Percentiles rank a stretch among this genome's conserved stretches.
Evolutionary conservation across 768 basidiomycete genomes (phyloP).

Genomic region (Lactarius sp.): DNA sequence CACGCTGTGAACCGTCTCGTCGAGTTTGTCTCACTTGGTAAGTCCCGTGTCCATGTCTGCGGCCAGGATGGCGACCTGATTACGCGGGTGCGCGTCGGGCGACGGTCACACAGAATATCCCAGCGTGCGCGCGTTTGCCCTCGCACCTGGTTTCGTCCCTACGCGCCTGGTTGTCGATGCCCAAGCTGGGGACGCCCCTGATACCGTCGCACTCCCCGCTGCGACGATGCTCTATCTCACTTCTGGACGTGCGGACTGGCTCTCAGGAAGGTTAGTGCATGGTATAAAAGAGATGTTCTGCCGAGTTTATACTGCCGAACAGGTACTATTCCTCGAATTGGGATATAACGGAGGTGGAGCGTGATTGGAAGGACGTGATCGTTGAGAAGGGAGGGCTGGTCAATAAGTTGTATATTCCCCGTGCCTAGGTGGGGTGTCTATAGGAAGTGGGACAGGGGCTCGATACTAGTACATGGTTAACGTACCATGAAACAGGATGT

Average conservation of each 20-base stretch:
- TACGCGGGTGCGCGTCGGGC: background rate
- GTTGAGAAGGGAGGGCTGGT: background rate
- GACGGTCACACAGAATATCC: constrained; percentile 4
- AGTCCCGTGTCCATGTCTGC: background rate
- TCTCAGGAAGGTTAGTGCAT: constrained; percentile 15
- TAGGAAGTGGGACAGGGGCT: too few relatives aligned
- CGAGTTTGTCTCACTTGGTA: constrained; percentile 14
- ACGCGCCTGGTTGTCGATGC: background rate
- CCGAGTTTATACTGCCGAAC: background rate
- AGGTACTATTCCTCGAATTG: constrained; percentile 8
- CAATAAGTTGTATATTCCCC: constrained; percentile 1
- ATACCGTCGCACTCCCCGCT: constrained; percentile 1
- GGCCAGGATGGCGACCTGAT: background rate
- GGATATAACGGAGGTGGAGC: constrained; percentile 15
- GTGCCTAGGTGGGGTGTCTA: background rate
- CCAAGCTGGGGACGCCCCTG: background rate
- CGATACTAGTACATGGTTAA: too few relatives aligned
- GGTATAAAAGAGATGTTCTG: background rate
- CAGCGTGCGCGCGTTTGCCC: background rate
- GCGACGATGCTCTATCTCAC: constrained; percentile 11
- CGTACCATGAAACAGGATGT: too few relatives aligned
- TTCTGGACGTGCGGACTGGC: constrained; percentile 10
- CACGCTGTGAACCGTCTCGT: constrained; percentile 11
- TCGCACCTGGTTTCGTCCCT: constrained; percentile 4
- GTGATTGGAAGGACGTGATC: constrained; percentile 11